Conservation (phyloP, 2,329 filamentous ascomycete genomes). For the Sporothrix mexicana region DNA sequence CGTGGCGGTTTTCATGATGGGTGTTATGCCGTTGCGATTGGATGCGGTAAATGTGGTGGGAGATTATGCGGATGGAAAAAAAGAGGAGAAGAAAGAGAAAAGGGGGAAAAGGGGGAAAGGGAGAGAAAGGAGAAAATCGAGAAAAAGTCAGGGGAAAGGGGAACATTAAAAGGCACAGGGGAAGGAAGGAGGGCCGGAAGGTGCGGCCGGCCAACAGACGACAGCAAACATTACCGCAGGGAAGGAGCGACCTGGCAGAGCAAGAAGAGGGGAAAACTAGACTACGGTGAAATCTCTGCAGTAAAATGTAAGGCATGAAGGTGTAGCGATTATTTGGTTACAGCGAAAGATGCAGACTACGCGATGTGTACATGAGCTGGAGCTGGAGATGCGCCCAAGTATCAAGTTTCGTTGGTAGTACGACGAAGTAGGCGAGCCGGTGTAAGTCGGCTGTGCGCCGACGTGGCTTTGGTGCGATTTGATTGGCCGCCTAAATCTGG, state of each 20-base stretch:
- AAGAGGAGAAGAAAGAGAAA: not conserved
- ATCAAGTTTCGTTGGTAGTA: not conserved
- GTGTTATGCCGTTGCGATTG: not conserved
- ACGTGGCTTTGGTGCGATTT: conserved; percentile 5
- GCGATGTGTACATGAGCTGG: too few species aligned
- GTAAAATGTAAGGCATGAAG: too few species aligned
- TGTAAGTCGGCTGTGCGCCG: not conserved
- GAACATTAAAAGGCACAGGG: not conserved
- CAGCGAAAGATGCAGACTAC: too few species aligned
- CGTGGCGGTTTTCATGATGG: not conserved
- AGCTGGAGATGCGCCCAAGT: too few species aligned
- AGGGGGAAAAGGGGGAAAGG: not conserved
- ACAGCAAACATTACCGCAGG: too few species aligned
- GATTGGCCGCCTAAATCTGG: not conserved
- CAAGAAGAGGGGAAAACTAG: not conserved
- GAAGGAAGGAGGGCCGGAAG: not conserved
- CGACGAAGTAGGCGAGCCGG: not conserved
- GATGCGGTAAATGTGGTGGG: not conserved
- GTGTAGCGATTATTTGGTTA: too few species aligned
- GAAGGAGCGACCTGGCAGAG: too few species aligned
- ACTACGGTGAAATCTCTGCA: too few species aligned
- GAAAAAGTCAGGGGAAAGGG: not conserved
- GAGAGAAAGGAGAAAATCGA: not conserved
- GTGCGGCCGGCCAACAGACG: too few species aligned
- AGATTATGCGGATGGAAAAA: not conserved